Base-by-base conservation (phyloP, 257 asterid species). In the Gardenia jasminoides region DNA sequence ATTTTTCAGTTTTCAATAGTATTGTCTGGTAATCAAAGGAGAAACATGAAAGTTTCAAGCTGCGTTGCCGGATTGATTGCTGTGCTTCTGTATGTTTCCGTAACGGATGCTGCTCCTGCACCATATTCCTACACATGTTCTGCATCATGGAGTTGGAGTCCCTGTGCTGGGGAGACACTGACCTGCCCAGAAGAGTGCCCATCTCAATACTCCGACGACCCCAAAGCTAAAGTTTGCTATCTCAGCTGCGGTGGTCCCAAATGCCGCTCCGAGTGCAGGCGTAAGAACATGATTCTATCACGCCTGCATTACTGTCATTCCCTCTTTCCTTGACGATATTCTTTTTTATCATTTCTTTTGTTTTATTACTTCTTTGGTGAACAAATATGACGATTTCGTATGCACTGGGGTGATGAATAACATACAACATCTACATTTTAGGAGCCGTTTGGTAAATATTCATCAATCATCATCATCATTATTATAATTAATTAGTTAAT, bases 111-210 rank as follows among this genome's bases (percentile, higher is more conserved):
- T 19, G 54, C 72, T 5, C 43, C 24, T 31, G 19, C 39, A 4
- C 72, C 41, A 54, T 24, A 59, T 59, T n/a, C 28, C 28, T 59
- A 39, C 30, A 68, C n/a, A 39, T 68, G 73, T 68, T 24, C 48
- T 10, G 36, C 2, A 62, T 8, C 39, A 24, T 59, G 66, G 33
- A 66, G 36, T 64, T 64, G 30, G 17, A 62, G 36, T 22, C 36
- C 70, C 43, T 66, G 72, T 43, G 46, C 10, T 20, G 56, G 56
- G 28, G 7, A 43, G 26, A 43, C 19, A 2, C 22, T 70, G 6
- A 24, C 4, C 20, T 70, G 74, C 56, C 74, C 74, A 3, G 54
- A 70, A 24, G 74, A 70, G 33, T 70, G 74, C 20, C 74, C 74
- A 6, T 26, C 44, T 70, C 11, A 2, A 7, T 24, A 3, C 6